Evolutionary conservation across 2,329 filamentous ascomycete species (phyloP).

Genomic region (Cadophora gregata): DNA sequence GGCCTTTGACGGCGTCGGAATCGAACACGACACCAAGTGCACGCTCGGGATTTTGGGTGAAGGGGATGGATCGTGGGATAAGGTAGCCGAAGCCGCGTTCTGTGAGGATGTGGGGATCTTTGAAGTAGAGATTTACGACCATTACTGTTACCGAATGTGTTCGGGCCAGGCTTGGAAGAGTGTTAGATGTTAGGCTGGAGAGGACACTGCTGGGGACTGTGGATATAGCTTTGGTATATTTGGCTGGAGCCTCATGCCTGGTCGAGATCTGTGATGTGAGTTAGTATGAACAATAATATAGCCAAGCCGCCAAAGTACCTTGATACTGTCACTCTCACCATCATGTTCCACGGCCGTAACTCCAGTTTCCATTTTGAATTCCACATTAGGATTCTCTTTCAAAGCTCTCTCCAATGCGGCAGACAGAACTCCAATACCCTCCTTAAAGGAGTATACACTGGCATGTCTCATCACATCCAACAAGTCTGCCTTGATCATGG

Average conservation of each 20-base stretch:
- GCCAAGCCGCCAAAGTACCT: constrained; percentile 46
- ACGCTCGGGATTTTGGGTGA: constrained; percentile 78
- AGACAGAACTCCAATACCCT: constrained; percentile 68
- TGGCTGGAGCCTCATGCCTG: constrained; percentile 29
- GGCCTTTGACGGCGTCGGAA: constrained; percentile 55
- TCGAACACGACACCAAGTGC: constrained; percentile 94
- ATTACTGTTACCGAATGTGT: constrained; percentile 80
- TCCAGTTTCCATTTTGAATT: constrained; percentile 56
- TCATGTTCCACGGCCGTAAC: constrained; percentile 56
- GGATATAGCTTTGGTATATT: constrained; percentile 66
- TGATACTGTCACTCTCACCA: constrained; percentile 46
- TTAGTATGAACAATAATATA: constrained; percentile 25
- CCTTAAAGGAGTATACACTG: constrained; percentile 55
- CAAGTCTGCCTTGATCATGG: constrained; percentile 25
- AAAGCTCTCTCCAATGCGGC: constrained; percentile 59
- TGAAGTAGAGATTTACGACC: constrained; percentile 90
- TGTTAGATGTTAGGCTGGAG: constrained; percentile 31
- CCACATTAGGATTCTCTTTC: constrained; percentile 60
- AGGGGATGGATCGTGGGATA: constrained; percentile 75
- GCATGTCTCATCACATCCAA: constrained; percentile 38
- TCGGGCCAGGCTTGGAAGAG: constrained; percentile 55
- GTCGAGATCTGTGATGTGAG: constrained; percentile 44
- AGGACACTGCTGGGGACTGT: constrained; percentile 53
- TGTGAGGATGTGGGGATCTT: constrained; percentile 63
- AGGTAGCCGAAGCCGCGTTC: constrained; percentile 89